Evolutionary conservation across 2,329 filamentous ascomycete species (phyloP).

Genomic region (Arthrobotrys conoides): DNA sequence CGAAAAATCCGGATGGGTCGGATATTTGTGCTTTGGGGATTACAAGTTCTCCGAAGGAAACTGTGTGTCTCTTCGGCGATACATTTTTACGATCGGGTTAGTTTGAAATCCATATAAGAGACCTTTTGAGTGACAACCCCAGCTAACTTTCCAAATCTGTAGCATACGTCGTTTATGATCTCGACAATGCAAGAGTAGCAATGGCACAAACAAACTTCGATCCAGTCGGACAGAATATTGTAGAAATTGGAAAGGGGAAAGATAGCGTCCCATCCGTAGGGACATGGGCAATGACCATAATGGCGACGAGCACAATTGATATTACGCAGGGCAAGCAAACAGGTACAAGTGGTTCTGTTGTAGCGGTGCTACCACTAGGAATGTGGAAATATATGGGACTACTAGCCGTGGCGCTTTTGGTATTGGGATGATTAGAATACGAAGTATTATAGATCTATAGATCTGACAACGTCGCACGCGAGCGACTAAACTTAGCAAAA

Average conservation of each 20-base stretch:
- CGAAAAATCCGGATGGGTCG: slow-evolving; percentile 43
- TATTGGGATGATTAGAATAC: not conserved
- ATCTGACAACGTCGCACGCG: not conserved
- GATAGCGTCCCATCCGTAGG: slow-evolving; percentile 72
- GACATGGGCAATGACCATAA: slow-evolving; percentile 69
- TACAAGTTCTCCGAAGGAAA: slow-evolving; percentile 30
- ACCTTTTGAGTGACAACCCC: slow-evolving; percentile 65
- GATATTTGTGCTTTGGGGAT: slow-evolving; percentile 53
- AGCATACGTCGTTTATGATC: slow-evolving; percentile 82
- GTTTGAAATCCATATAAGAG: slow-evolving; percentile 64
- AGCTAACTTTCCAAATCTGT: slow-evolving; percentile 66
- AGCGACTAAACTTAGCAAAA: no score
- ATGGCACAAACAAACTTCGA: slow-evolving; percentile 78
- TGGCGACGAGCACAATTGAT: slow-evolving; percentile 59
- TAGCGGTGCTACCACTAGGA: not conserved
- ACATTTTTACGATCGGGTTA: slow-evolving; percentile 53
- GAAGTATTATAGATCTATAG: not conserved
- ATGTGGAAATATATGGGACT: slow-evolving; percentile 11
- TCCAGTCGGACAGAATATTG: slow-evolving; percentile 69
- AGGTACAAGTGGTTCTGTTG: slow-evolving; percentile 5
- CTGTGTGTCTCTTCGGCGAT: slow-evolving; percentile 44
- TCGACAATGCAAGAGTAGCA: slow-evolving; percentile 80
- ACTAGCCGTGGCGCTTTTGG: not conserved
- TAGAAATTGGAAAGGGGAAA: slow-evolving; percentile 72
- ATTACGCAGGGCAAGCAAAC: slow-evolving; percentile 33